Base-by-base conservation (phyloP, 1,284 basidiomycete species). In the Jaminaea rosea region DNA sequence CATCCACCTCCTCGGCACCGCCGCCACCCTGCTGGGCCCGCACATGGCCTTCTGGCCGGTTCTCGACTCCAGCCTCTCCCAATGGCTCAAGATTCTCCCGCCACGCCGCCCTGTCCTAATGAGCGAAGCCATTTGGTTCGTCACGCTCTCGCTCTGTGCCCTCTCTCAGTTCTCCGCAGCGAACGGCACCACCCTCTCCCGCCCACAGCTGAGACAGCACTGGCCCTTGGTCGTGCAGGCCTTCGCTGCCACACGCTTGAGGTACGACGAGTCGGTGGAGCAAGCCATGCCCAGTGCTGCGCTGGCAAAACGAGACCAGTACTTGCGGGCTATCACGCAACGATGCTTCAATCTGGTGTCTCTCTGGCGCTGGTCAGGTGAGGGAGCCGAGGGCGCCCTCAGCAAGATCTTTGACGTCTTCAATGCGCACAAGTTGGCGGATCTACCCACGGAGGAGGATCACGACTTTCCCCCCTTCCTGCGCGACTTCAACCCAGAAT, bases 391-490 rank as follows among this genome's bases (percentile, higher is more conserved):
- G 4, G 67, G 53, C 23, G 76, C 90, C 65, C 80, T 90, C 52
- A 80, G 81, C 44, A 79, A 82, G 31, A 78, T 94, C 0, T 82
- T 82, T 32, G 80, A 83, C 36, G 81, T 92, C 21, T 91, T 96
- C 76, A 83, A 84, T 58, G 83, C 81, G 44, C 83, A 92, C 24
- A 83, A 83, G 49, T 87, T 90, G 55, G 80, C 82, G 13, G 87
- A 89, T 70, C 78, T 96, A 27, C 79, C 81, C 0, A 82, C 82
- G 15, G 91, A 97, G 60, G 65, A 71, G 1, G 68, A 75, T 5
- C 77, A 82, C 46, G 86, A 87, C 56, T 90, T 86, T 64, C 87
- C 91, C 1, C 75, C 77, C 2, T 94, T 93, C 73, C 78, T 97
- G 50, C 78, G 81, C 17, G 69, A 82, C 15, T 79, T 80, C 44